Base-by-base conservation (phyloP, 768 basidiomycete genomes). In the Collybia sp. region DNA sequence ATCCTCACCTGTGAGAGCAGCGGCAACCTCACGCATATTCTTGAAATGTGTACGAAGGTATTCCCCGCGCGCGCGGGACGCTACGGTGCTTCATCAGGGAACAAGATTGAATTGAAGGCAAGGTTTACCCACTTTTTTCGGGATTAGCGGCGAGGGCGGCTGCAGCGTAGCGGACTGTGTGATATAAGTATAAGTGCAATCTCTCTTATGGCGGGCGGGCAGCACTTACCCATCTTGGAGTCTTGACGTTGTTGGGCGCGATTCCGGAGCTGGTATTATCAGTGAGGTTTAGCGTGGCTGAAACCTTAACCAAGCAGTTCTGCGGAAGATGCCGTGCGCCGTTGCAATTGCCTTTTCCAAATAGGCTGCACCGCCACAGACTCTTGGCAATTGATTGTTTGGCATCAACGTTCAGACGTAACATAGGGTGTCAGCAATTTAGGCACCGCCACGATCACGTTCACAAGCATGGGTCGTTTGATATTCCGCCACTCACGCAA, bases 31-130 rank as follows among this genome's bases (percentile, higher is more conserved):
- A 53, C 91, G 85, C 92, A 96, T 98, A 82, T 98, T 99, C 87
- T 99, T 99, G 85, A 96, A 99, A 77, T 97, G 95, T 40, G 96
- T 98, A 60, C 94, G 90, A 63, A 96, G 83, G 80, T 97, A 93
- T 76, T 95, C 93, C 60, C 93, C 93, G 61, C 88, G 88, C 49
- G 94, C 88, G 63, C 82, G 87, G 61, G 94, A 84, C 67, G 89
- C 92, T 95, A 66, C 33, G 65, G 41, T 53, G 50, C 47, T 40
- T 48, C 32, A 53, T 65, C 53, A 64, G 52, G 51, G 13, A 16
- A 33, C 15, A 10, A 30, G 46, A 40, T 32, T 37, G 15, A 19
- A 30, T 40, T 18, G n/a, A 5, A 33, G 30, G 39, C 33, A n/a
- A n/a, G n/a, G n/a, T 20, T 36, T 51, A 77, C 85, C 50, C 55